Base-by-base conservation (phyloP, 768 basidiomycete species). In the Russula foetens region DNA sequence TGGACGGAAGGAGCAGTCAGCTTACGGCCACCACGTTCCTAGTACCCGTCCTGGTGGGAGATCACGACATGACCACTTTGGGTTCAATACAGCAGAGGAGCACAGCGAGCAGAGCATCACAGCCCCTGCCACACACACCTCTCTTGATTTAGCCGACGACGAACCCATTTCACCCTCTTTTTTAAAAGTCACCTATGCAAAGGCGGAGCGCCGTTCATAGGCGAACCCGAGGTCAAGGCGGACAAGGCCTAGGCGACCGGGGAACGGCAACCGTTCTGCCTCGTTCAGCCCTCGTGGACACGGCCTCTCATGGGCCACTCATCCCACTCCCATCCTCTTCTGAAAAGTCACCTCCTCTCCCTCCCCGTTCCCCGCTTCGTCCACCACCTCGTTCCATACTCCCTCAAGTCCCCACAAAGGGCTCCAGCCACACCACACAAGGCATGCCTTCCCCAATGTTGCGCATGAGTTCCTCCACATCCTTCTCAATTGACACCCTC, bases 211-310 rank as follows among this genome's bases (percentile, higher is more conserved):
- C 59, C 59, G 35, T 35, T 35, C 38, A 55, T 15, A 44, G 3
- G 45, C 19, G 41, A n/a, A 5, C n/a, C 1, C 5, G 7, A 19
- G 8, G 19, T 1, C 12, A 29, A 7, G 48, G 33, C 6, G 12
- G 19, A 11, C 29, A 29, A 59, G 58, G 46, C 49, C 55, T 52
- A 63, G 52, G 21, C 49, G 56, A 62, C 53, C 46, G 39, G 51
- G 33, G 44, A 4, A 31, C 31, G 14, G 17, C 43, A 60, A 44
- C 63, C 58, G 62, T 53, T 51, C 67, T 56, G 66, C 71, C 72
- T 72, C 71, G 67, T 70, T 72, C 72, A 64, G 54, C 67, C 71
- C 71, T 69, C 70, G 70, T 73, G 72, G 50, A 59, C 52, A 62
- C 61, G 56, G 19, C 38, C 59, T 62, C 69, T 53, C 66, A 43